These are phyloP conservation scores for Orbilia ellipsospora DNA, from an alignment of 2,329 filamentous ascomycete genomes.

Conservation along the genomic window DNA sequence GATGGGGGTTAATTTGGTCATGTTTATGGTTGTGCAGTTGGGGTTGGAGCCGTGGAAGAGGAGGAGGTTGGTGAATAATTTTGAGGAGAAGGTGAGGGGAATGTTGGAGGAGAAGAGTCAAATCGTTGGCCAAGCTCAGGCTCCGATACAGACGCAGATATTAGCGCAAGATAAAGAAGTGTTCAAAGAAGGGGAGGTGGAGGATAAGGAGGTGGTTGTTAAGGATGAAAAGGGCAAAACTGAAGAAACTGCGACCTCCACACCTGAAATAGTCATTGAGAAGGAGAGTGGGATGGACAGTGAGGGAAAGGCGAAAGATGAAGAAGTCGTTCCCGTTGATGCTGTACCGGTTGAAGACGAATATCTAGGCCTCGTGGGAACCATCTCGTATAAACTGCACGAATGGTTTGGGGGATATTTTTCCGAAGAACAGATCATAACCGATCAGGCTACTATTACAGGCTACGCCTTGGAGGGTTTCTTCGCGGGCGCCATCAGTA, in stretches of 20 bases:
- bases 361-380: not conserved
- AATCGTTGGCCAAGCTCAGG: conserved; percentile 58
- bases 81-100: conserved; percentile 79
- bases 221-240: not conserved
- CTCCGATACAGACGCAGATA: not conserved
- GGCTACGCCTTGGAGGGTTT: conserved; percentile 54
- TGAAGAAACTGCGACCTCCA: not conserved
- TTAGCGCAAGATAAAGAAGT: not conserved
- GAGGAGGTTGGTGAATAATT: conserved; percentile 80
- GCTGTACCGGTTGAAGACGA: conserved; percentile 5
- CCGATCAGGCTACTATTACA: conserved; percentile 54
- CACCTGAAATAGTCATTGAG: not conserved
- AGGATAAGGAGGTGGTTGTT: not conserved
- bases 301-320: not conserved
- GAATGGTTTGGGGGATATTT: conserved; percentile 40
- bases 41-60: conserved; percentile 93
- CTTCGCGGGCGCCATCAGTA: conserved; percentile 36
- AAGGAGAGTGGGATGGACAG: conserved; percentile 9
- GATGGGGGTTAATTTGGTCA: conserved; percentile 93
- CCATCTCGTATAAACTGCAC: conserved; percentile 28
- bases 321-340: not conserved
- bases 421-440: conserved; percentile 49
- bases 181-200: not conserved
- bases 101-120: conserved; percentile 77
- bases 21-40: conserved; percentile 87